A percentile compares a stretch with the other conserved stretches of the same genome.
phyloP scores from a whole-genome alignment of 805 yeast species.

The Cyberlindnera nakhonratchasimensis region DNA sequence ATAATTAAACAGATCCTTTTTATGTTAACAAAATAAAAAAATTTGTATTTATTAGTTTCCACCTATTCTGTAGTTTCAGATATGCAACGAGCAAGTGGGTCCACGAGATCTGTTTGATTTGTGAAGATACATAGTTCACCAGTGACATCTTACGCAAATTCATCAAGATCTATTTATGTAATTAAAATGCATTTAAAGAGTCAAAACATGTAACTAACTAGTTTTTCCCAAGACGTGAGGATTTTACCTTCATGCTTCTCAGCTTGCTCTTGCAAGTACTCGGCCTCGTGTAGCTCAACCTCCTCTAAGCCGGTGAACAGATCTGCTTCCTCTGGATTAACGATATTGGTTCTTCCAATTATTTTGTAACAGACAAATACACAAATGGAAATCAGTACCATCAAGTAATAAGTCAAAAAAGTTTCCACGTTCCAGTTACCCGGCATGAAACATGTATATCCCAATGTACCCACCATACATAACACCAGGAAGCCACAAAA shows the following conservation, averaged over 20 bases:
- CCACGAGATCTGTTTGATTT: too few species aligned
- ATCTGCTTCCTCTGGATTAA: slow-evolving; percentile 48
- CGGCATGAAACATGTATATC: slow-evolving; percentile 67
- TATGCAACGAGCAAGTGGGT: too few species aligned
- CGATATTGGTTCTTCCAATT: slow-evolving; percentile 41
- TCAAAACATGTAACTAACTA: background rate
- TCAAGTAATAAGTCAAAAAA: slow-evolving; percentile 68
- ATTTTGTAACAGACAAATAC: slow-evolving; percentile 49
- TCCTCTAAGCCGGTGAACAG: slow-evolving; percentile 50
- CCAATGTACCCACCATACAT: slow-evolving; percentile 55
- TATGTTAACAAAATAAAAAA: too few species aligned
- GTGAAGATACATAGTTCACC: too few species aligned
- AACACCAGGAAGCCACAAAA: slow-evolving; percentile 42
- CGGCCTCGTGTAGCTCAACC: slow-evolving; percentile 53
- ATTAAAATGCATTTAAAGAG: background rate
- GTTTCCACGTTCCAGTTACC: slow-evolving; percentile 62
- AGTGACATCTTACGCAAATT: background rate
- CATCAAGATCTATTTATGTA: too few species aligned
- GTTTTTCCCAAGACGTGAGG: background rate
- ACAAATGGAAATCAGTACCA: slow-evolving; percentile 55
- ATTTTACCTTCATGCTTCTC: slow-evolving; percentile 6
- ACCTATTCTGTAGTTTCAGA: too few species aligned
- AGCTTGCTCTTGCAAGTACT: slow-evolving; percentile 15
- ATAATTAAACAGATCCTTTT: too few species aligned
- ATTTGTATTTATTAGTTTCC: too few species aligned